Conservation (phyloP, 768 basidiomycete species). For the Epithele typhae region DNA sequence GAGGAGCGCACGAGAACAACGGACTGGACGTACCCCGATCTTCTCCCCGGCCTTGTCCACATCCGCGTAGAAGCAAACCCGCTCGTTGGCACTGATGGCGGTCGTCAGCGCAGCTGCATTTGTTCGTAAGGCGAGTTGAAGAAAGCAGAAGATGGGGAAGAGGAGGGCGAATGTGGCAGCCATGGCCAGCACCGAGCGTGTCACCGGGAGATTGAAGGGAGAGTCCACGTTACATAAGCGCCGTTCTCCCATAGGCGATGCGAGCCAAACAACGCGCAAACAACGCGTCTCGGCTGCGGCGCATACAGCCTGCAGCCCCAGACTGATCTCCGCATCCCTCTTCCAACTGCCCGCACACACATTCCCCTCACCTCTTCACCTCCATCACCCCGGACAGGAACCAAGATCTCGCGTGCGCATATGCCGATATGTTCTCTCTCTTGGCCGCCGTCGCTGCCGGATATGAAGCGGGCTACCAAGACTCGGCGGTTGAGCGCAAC, state of each 20-base stretch:
- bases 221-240: slow-evolving; percentile 11
- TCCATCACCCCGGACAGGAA: too few species aligned
- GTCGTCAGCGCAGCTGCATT: slow-evolving; percentile 74
- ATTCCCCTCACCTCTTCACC: too few species aligned
- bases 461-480: too few species aligned
- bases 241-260: slow-evolving; percentile 5
- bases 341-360: too few species aligned
- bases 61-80: slow-evolving; percentile 91
- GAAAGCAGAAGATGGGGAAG: slow-evolving; percentile 16
- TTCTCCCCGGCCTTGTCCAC: slow-evolving; percentile 95
- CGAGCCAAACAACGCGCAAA: slow-evolving; percentile 21
- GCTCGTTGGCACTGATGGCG: slow-evolving; percentile 69
- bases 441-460: too few species aligned
- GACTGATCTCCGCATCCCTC: too few species aligned
- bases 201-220: slow-evolving; percentile 9
- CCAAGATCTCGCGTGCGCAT: too few species aligned
- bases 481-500: too few species aligned
- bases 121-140: slow-evolving; percentile 16
- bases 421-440: too few species aligned
- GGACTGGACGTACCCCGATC: slow-evolving; percentile 59
- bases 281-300: slow-evolving; percentile 12
- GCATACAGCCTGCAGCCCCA: too few species aligned
- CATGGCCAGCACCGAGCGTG: slow-evolving; percentile 20
- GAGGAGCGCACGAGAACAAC: neutral
- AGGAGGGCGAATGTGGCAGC: slow-evolving; percentile 14